A percentile compares a stretch with the other conserved stretches of the same genome.
These are phyloP conservation scores for Chaetomiaceae sp. DNA, from an alignment of 2,329 filamentous ascomycete genomes.

Conservation along the genomic window DNA sequence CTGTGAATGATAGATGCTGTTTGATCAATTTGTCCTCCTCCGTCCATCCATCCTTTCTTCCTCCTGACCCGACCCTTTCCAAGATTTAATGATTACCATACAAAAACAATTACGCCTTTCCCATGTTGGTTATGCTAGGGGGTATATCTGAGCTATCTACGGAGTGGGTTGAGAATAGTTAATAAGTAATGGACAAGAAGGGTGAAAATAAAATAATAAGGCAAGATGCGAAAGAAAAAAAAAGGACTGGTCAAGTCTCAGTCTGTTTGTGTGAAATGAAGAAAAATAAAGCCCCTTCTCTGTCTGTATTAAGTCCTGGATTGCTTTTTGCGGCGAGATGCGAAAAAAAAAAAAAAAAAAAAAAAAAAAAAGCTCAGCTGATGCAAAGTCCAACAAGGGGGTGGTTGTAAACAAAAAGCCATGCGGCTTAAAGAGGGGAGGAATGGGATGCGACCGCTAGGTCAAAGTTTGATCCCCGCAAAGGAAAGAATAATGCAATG, in stretches of 20 bases:
- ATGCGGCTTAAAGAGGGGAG: not conserved
- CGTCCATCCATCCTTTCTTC: not conserved
- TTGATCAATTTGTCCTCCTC: not conserved
- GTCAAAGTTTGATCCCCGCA: not conserved
- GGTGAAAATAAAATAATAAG: not conserved
- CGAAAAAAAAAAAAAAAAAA: not conserved
- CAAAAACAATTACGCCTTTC: slow-evolving; percentile 9
- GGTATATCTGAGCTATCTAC: slow-evolving; percentile 15
- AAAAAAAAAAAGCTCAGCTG: not conserved
- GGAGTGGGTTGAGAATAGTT: not conserved
- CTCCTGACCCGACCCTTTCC: not conserved
- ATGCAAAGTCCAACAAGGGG: not conserved
- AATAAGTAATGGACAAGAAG: not conserved
- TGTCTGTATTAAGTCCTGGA: too few species aligned
- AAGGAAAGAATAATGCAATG: not conserved
- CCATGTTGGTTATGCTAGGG: slow-evolving; percentile 12
- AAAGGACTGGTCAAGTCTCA: not conserved
- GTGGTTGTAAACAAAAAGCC: not conserved
- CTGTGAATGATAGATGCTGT: not conserved
- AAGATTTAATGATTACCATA: slow-evolving; percentile 1
- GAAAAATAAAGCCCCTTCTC: not conserved
- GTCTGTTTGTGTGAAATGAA: not conserved
- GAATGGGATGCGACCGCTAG: not conserved
- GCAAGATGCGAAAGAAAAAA: not conserved
- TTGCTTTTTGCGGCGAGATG: too few species aligned